Evolutionary conservation across 83 land plant species (phyloP), one percentile per base, ranked within the genome.

Genomic region (Isoetes engelmannii): DNA sequence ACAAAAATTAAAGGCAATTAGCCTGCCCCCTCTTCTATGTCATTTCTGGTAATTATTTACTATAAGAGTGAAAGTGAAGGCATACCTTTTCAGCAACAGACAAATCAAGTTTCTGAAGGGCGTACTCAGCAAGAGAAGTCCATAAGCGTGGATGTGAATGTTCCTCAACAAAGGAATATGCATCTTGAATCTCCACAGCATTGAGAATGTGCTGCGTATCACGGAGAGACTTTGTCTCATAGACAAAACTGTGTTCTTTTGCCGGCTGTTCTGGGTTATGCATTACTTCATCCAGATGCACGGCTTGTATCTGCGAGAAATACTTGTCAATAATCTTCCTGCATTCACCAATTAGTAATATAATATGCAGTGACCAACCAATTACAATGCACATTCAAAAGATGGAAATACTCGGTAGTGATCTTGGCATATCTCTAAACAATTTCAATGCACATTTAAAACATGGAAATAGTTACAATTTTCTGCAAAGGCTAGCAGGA

Each of bases 241-340:
- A 69, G 17, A 49, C 54, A 63, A 78, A 78, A 4, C 73, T 57
- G 69, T 78, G 81, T 42, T 73, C 67, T 45, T 57, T 78, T 20
- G 61, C 60, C 13, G 81, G 81, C 17, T 68, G 61, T 47, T 78
- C 81, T 47, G 81, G 81, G 50, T 73, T 77, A 18, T 55, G 72
- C 81, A 78, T 78, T 9, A 78, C 57, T 15, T 78, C 81, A 68
- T 78, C 81, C 46, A 78, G 72, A 10, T 73, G 77, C 17, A 74
- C 51, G 4, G 81, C 81, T 54, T 59, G 67, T 46, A 78, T 73
- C 81, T 78, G 72, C 46, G 4, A n/a, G n/a, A 46, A 60, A 6
- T 48, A n/a, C 44, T 13, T 13, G 7, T 6, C 7, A 63, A 63
- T 28, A 28, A 28, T 28, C 37, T 28, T 28, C 37, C 37, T 28